Evolutionary conservation across 768 basidiomycete genomes (phyloP).

Genomic region (Macrolepiota fuliginosa): DNA sequence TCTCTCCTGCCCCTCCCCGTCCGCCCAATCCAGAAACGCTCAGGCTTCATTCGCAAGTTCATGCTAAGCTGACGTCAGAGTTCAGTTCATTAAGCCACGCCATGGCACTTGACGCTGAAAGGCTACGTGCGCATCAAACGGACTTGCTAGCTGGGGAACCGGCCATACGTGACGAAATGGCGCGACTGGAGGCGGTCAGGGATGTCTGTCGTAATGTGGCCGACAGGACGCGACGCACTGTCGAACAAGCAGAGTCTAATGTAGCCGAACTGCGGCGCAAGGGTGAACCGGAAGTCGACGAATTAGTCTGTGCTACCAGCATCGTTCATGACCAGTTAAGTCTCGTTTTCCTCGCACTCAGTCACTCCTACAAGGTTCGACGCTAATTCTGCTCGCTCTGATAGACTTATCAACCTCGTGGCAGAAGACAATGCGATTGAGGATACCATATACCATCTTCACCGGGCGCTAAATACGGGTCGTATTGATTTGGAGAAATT

Average conservation of each 20-base stretch:
- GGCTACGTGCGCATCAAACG: conserved; percentile 74
- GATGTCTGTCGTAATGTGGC: conserved; percentile 86
- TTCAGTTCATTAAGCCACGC: conserved; percentile 68
- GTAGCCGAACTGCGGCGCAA: conserved; percentile 75
- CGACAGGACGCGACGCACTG: conserved; percentile 57
- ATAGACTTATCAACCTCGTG: conserved; percentile 90
- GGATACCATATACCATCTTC: conserved; percentile 96
- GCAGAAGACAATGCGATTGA: conserved; percentile 99
- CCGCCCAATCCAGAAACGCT: conserved; percentile 91
- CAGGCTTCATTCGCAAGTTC: conserved; percentile 72
- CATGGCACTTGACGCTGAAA: conserved; percentile 64
- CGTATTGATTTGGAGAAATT: conserved; percentile 94
- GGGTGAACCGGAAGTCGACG: conserved; percentile 93
- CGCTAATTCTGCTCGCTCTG: conserved; percentile 13
- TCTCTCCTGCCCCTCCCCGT: conserved; percentile 58
- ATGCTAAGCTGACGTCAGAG: conserved; percentile 71
- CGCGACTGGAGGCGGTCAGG: conserved; percentile 85
- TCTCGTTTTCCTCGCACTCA: conserved; percentile 13
- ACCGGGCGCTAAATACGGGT: conserved; percentile 86
- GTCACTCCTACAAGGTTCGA: neutral
- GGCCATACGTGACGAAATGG: conserved; percentile 96
- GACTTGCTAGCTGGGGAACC: conserved; percentile 90
- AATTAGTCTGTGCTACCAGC: conserved; percentile 91
- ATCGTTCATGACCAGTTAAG: conserved; percentile 97
- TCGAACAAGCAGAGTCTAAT: conserved; percentile 69